Evolutionary conservation across 495 filamentous ascomycete genomes (phyloP), one percentile per base, ranked within the genome.

Genomic region (Peziza echinospora): DNA sequence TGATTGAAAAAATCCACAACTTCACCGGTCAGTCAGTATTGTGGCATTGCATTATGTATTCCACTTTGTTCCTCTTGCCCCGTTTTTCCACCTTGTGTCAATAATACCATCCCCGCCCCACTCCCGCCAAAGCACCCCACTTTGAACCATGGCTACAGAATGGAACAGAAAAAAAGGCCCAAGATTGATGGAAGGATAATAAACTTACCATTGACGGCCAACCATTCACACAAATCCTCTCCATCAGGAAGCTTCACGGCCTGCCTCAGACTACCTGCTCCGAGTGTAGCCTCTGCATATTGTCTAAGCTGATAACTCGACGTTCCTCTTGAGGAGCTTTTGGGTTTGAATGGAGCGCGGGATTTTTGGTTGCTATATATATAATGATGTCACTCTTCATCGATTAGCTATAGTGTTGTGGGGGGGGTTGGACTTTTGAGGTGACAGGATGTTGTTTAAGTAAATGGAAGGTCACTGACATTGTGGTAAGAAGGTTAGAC

Each of bases 1-100:
- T 97, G 89, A 66, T 96, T 97, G 75, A 96, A 97, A 65, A 97
- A 97, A 63, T 97, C 89, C 66, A 97, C 89, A 59, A 97, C 87
- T 93, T 53, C n/a, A n/a, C n/a, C n/a, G n/a, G n/a, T n/a, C n/a
- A n/a, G n/a, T n/a, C n/a, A n/a, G n/a, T n/a, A n/a, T n/a, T n/a
- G n/a, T n/a, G n/a, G n/a, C n/a, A n/a, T n/a, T n/a, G n/a, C n/a
- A n/a, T n/a, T n/a, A n/a, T n/a, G n/a, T n/a, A n/a, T n/a, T n/a
- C n/a, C n/a, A n/a, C n/a, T n/a, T n/a, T n/a, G n/a, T n/a, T n/a
- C n/a, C n/a, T n/a, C n/a, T n/a, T n/a, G n/a, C n/a, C n/a, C n/a
- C n/a, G n/a, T n/a, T n/a, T n/a, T n/a, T n/a, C n/a, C n/a, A n/a
- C n/a, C n/a, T n/a, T n/a, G n/a, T n/a, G n/a, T n/a, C n/a, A n/a